A percentile compares a stretch with the other conserved stretches of the same genome.
phyloP scores from a whole-genome alignment of 192 early-diverging fungal species.

The Backusella circina region DNA sequence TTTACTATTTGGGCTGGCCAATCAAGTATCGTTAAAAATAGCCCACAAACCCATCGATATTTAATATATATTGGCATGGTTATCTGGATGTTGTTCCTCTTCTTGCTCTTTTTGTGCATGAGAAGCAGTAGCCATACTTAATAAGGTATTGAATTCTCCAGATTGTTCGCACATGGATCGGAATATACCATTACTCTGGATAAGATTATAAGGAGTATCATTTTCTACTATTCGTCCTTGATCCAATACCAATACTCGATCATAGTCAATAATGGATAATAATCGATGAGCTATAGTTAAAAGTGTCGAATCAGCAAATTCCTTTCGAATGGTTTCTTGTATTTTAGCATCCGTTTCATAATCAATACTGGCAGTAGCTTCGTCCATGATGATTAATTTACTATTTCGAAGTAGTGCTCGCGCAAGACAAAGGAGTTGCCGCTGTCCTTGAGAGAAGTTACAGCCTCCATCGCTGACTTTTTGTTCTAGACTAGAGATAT shows the following conservation, averaged over 20 bases:
- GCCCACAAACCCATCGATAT: background rate
- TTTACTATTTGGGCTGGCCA: background rate
- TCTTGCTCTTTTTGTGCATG: background rate
- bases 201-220: constrained; percentile 69
- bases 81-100: background rate
- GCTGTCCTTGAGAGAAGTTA: constrained; percentile 80
- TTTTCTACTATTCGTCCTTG: constrained; percentile 75
- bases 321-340: constrained; percentile 76
- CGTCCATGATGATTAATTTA: constrained; percentile 73
- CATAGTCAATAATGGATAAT: constrained; percentile 51
- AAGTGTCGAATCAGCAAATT: constrained; percentile 60
- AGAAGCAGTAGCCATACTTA: constrained; percentile 41
- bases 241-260: constrained; percentile 61
- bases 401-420: constrained; percentile 60
- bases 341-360: constrained; percentile 78
- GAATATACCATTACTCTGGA: constrained; percentile 63
- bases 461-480: constrained; percentile 62
- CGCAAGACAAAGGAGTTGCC: constrained; percentile 80
- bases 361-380: constrained; percentile 89
- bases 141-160: constrained; percentile 78
- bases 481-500: constrained; percentile 35
- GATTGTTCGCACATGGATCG: constrained; percentile 77
- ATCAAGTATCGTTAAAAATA: background rate
- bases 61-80: background rate
- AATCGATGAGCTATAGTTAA: constrained; percentile 53